Percentiles rank a stretch among this genome's conserved stretches.
Evolutionary conservation across 768 basidiomycete genomes (phyloP).

Genomic region (Fibroporia radiculosa): DNA sequence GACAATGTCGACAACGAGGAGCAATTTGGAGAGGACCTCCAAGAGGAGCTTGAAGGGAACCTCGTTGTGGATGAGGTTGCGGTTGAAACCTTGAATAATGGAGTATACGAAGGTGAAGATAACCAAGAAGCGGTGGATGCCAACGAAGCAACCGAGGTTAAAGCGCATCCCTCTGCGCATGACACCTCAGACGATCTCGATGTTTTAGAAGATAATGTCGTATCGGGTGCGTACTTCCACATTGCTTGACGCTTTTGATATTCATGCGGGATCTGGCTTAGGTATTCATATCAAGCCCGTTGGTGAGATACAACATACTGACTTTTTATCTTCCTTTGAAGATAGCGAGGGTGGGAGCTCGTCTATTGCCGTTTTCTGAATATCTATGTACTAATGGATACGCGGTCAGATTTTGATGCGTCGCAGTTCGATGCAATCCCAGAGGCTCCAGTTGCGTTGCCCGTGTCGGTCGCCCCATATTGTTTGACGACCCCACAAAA

Average conservation of each 20-base stretch:
- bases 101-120: neutral
- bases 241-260: no score
- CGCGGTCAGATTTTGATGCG: constrained; percentile 12
- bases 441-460: neutral
- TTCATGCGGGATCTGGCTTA: no score
- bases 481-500: neutral
- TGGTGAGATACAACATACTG: neutral
- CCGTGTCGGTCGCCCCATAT: neutral
- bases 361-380: constrained; percentile 2
- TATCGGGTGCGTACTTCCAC: no score
- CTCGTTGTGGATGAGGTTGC: constrained; percentile 36
- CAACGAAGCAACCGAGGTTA: no score
- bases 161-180: no score
- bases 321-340: neutral
- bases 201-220: no score
- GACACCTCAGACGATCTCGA: no score
- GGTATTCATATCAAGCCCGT: no score
- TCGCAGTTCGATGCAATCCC: neutral
- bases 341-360: neutral
- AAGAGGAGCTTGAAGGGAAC: constrained; percentile 23
- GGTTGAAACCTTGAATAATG: neutral
- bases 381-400: constrained; percentile 4
- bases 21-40: constrained; percentile 27
- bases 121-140: neutral
- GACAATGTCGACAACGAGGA: constrained; percentile 28